Base-by-base conservation (phyloP, 2,329 filamentous ascomycete species). In the Hypoxylon sp. region DNA sequence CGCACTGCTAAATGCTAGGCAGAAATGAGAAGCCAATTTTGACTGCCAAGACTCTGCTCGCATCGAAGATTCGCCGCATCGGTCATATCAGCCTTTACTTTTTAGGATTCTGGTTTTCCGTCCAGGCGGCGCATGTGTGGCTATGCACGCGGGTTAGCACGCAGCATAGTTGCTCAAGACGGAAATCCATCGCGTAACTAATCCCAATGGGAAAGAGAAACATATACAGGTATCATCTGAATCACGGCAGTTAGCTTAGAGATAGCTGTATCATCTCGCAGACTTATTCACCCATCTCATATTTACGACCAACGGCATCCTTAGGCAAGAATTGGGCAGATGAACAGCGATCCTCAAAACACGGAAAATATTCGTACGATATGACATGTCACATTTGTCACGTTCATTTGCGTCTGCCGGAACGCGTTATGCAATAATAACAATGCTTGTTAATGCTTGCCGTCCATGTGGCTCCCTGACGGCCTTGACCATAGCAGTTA, bases 21-120 rank as follows among this genome's bases (percentile, higher is more conserved):
- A 46, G 63, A 57, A 48, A 57, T 13, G 19, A 63, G 58, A 53
- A 42, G 44, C 37, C 31, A 63, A 68, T 50, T 50, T 57, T 63
- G 31, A 54, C 63, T 57, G 67, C 67, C 63, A 69, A 69, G 63
- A 59, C 50, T 1, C 26, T 33, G 42, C 35, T 52, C 24, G 55
- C 47, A 24, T 31, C 22, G 29, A 51, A 58, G 35, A 29, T 31
- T 50, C n/a, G 52, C 56, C 48, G n/a, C 6, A 44, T 9, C 29
- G 3, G 11, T 44, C 52, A 57, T 14, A 14, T 57, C 47, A 57
- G 29, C 57, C 62, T 60, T 50, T 29, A 50, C 6, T 33, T 19
- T 39, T 11, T 3, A 17, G 17, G 17, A 44, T 44, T 44, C 17
- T 44, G n/a, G 4, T 44, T 22, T 44, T 19, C 39, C 10, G 39